Percentiles rank a stretch among this genome's conserved stretches.
Conservation (phyloP, 192 early-diverging fungal genomes). For the Gaertneriomyces semiglobifer region DNA sequence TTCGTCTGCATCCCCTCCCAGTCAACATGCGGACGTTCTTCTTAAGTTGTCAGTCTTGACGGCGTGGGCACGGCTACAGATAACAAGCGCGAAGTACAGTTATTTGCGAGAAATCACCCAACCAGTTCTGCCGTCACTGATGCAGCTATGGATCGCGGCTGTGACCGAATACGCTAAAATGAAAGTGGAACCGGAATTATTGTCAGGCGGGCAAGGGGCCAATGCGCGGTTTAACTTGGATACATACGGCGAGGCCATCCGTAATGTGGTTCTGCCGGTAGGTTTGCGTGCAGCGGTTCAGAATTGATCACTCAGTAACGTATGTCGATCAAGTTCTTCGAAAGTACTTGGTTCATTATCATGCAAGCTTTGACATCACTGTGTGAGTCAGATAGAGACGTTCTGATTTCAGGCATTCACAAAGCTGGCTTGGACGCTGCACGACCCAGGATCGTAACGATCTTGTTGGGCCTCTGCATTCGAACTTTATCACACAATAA, state of each 20-base stretch:
- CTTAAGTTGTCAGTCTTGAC: conserved; percentile 70
- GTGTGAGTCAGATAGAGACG: too few relatives aligned
- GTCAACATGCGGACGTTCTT: conserved; percentile 76
- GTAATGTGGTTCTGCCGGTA: conserved; percentile 68
- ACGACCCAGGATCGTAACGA: too few relatives aligned
- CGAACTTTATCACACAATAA: too few relatives aligned
- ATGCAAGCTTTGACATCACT: conserved; percentile 34
- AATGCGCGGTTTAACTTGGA: conserved; percentile 17
- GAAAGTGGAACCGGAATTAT: conserved; percentile 60
- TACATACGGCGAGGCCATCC: conserved; percentile 55
- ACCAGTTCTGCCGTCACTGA: conserved; percentile 42
- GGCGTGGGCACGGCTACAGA: conserved; percentile 77
- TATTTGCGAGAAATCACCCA: conserved; percentile 61
- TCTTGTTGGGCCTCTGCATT: too few relatives aligned
- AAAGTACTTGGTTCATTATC: conserved; percentile 33
- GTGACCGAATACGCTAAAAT: conserved; percentile 65
- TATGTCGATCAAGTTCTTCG: conserved; percentile 28
- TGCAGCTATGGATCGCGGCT: conserved; percentile 59
- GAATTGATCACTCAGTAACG: not conserved
- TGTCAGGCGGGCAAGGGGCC: conserved; percentile 21
- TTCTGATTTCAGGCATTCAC: too few relatives aligned
- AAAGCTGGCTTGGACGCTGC: too few relatives aligned
- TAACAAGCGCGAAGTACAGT: conserved; percentile 57
- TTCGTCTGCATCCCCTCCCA: conserved; percentile 23
- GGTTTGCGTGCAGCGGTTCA: conserved; percentile 1